Base-by-base conservation (phyloP, 805 yeast genomes). In the Teunomyces cretensis region DNA sequence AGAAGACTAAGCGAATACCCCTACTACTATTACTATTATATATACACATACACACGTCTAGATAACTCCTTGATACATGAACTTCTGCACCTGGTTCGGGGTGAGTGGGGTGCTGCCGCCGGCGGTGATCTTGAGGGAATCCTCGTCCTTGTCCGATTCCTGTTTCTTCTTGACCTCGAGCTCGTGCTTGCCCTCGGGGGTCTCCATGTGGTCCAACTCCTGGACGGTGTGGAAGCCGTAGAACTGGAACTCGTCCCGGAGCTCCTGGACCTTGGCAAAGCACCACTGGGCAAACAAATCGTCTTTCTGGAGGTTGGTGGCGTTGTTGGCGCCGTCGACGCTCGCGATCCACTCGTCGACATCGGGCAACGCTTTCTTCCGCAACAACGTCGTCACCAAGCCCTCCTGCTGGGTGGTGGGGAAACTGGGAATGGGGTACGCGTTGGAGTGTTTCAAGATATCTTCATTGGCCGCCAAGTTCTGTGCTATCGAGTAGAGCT, bases 281-380 rank as follows among this genome's bases (percentile, higher is more conserved):
- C 92, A 88, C 84, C 90, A 84, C 39, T 74, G 73, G n/a, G 88
- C 78, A 39, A 86, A 72, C 33, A 81, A 83, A 51, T 85, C 88
- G 8, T 39, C 28, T 14, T 31, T 35, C 9, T 24, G 38, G 9
- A 31, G 17, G 13, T 40, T 33, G 22, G 26, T 14, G 7, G 17
- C 26, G 15, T 68, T 63, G 19, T 36, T 19, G 13, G 30, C 30
- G 13, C 37, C 37, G 19, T 44, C 47, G 11, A 26, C 48, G 30
- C 52, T 48, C 6, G 56, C 57, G 6, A 90, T 78, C 97, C 98
- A 92, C 39, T 81, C 86, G 42, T 83, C 87, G 2, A 92, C 96
- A 50, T 91, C 97, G 0, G 99, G 98, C 9, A 88, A 70, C 41
- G 85, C 84, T 60, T 91, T 92, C 61, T 91, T 94, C 47, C 98